Evolutionary conservation across 805 yeast genomes (phyloP).

Genomic region (Metschnikowia hibisci): DNA sequence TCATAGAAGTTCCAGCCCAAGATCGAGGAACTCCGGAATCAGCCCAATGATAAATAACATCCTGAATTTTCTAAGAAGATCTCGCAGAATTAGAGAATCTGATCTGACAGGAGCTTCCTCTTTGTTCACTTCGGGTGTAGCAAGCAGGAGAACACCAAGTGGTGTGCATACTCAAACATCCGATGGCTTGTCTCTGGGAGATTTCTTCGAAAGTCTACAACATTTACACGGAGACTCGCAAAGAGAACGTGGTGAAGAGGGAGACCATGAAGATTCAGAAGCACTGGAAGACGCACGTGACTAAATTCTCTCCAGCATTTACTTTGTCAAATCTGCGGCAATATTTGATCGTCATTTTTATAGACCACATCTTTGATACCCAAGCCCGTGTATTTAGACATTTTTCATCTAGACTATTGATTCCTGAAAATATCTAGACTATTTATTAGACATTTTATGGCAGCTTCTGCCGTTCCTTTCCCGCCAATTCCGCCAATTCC

Average conservation of each 20-base stretch:
- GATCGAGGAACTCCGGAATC: conserved; percentile 12
- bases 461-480: neutral
- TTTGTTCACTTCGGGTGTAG: conserved; percentile 46
- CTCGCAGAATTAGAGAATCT: conserved; percentile 8
- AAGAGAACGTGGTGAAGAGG: neutral
- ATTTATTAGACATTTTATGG: too few species aligned
- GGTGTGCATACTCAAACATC: conserved; percentile 40
- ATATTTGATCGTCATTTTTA: too few species aligned
- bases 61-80: conserved; percentile 12
- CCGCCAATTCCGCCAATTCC: conserved; percentile 5
- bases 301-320: neutral
- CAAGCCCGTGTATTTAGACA: too few species aligned
- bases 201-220: conserved; percentile 2
- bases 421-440: too few species aligned
- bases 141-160: conserved; percentile 42
- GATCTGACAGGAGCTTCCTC: conserved; percentile 8
- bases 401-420: too few species aligned
- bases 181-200: conserved; percentile 7
- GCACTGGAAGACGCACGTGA: neutral
- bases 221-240: neutral
- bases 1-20: neutral
- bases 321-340: too few species aligned
- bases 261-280: neutral
- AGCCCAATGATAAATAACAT: conserved; percentile 17
- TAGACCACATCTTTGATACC: too few species aligned